Conservation (phyloP, 306 rosid genomes). For the Hippophae tibetana region DNA sequence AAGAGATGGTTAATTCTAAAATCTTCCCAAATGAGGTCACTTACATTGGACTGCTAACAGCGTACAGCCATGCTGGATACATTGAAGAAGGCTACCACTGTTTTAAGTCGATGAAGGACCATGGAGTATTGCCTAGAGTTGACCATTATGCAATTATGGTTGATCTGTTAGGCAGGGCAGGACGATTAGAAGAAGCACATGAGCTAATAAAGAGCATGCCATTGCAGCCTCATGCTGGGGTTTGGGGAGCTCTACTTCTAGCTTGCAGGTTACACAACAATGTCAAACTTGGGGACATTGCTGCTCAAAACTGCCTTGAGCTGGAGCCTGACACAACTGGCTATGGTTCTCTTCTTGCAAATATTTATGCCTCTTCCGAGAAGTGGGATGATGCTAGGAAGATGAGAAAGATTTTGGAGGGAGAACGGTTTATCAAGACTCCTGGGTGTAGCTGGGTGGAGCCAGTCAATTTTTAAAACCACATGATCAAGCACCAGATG, state of each 20-base stretch:
- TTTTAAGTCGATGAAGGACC: constrained; percentile 39
- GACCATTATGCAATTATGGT: constrained; percentile 65
- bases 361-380: constrained; percentile 44
- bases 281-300: constrained; percentile 52
- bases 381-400: constrained; percentile 51
- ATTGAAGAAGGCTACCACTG: constrained; percentile 61
- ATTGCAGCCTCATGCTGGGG: constrained; percentile 43
- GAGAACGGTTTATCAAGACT: constrained; percentile 30
- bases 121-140: constrained; percentile 38
- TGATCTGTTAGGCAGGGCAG: constrained; percentile 65
- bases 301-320: constrained; percentile 50
- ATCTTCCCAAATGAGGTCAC: constrained; percentile 50
- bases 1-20: constrained; percentile 43
- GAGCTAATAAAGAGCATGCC: constrained; percentile 54
- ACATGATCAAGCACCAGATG: too few relatives aligned
- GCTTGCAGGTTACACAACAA: constrained; percentile 46
- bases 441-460: constrained; percentile 62
- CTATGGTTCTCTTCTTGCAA: constrained; percentile 45
- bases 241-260: constrained; percentile 72
- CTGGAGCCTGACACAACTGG: constrained; percentile 44
- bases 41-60: constrained; percentile 54
- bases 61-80: constrained; percentile 60
- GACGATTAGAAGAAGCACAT: constrained; percentile 48
- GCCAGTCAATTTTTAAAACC: too few relatives aligned
- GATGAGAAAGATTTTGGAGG: constrained; percentile 27